These are phyloP conservation scores for Dactylonectria macrodidyma DNA, from an alignment of 2,329 filamentous ascomycete species.

Conservation along the genomic window DNA sequence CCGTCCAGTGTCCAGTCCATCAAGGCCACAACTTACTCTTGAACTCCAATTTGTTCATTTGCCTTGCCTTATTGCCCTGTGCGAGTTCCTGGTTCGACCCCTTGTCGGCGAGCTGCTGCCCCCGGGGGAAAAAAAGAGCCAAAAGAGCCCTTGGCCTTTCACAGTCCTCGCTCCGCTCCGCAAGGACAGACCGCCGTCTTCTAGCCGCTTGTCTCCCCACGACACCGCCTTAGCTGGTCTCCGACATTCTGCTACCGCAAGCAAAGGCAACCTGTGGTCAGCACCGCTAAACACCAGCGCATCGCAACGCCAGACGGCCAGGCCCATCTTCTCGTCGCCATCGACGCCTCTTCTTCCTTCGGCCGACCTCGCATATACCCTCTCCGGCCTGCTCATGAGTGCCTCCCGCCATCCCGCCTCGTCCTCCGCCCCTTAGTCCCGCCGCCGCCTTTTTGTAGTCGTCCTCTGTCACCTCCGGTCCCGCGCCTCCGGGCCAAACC, in stretches of 20 bases:
- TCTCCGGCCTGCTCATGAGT: slow-evolving; percentile 48
- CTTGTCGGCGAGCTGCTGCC: slow-evolving; percentile 41
- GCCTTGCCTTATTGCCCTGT: slow-evolving; percentile 38
- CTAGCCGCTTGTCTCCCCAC: slow-evolving; percentile 5
- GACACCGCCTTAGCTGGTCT: slow-evolving; percentile 23
- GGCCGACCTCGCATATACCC: slow-evolving; percentile 39
- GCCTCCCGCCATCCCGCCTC: slow-evolving; percentile 45
- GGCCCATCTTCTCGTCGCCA: slow-evolving; percentile 14
- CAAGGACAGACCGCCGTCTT: slow-evolving; percentile 13
- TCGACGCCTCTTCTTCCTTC: slow-evolving; percentile 30
- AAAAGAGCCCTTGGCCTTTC: slow-evolving; percentile 34
- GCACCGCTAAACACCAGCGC: slow-evolving; percentile 15
- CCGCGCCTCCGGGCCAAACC: slow-evolving; percentile 45
- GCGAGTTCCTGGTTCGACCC: slow-evolving; percentile 42
- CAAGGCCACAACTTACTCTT: slow-evolving; percentile 3
- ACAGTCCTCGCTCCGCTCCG: slow-evolving; percentile 29
- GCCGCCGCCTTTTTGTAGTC: slow-evolving; percentile 43
- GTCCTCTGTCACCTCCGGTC: slow-evolving; percentile 39
- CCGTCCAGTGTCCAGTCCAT: not conserved
- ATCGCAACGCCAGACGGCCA: slow-evolving; percentile 13
- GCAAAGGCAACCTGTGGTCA: slow-evolving; percentile 19
- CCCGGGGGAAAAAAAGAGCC: slow-evolving; percentile 22
- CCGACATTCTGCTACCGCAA: slow-evolving; percentile 21
- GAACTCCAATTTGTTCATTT: slow-evolving; percentile 40
- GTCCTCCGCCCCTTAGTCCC: slow-evolving; percentile 40